These are phyloP conservation scores for Ambrosiella beaveri DNA, from an alignment of 2,329 filamentous ascomycete species.

Conservation along the genomic window DNA sequence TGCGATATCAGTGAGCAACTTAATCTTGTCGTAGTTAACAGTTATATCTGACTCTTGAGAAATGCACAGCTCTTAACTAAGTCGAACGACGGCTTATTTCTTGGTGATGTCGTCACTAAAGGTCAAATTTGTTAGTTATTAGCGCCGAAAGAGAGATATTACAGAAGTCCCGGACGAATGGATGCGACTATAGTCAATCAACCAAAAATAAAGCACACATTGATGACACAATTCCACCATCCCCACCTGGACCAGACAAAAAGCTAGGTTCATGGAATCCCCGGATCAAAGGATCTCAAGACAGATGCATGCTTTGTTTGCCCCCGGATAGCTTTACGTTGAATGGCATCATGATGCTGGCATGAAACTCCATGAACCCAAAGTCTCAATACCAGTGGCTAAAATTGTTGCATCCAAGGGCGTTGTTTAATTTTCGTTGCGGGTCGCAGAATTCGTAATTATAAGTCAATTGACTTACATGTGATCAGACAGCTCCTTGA, in stretches of 20 bases:
- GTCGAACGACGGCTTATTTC: conserved; percentile 27
- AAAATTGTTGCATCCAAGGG: too few relatives aligned
- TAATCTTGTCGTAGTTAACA: too few relatives aligned
- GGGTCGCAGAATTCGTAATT: neutral
- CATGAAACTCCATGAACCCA: too few relatives aligned
- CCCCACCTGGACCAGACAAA: neutral
- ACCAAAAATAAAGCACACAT: neutral
- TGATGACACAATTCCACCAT: neutral
- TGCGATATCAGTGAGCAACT: neutral
- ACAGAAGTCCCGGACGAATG: neutral
- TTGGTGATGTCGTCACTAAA: conserved; percentile 60
- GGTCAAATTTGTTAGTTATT: conserved; percentile 1
- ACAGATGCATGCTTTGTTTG: neutral
- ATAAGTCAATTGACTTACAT: conserved; percentile 48
- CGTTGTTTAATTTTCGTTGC: too few relatives aligned
- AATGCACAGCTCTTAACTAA: too few relatives aligned
- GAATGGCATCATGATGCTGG: neutral
- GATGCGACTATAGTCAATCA: neutral
- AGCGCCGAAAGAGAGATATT: neutral
- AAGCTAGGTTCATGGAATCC: neutral
- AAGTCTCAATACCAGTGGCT: too few relatives aligned
- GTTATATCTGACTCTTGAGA: too few relatives aligned
- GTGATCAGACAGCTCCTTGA: conserved; percentile 70
- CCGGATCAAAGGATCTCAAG: neutral
- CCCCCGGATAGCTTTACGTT: neutral